Evolutionary conservation across 139 green algal genomes (phyloP), one percentile per base, ranked within the genome.

Genomic region (Auxenochlorella pyrenoidosa): DNA sequence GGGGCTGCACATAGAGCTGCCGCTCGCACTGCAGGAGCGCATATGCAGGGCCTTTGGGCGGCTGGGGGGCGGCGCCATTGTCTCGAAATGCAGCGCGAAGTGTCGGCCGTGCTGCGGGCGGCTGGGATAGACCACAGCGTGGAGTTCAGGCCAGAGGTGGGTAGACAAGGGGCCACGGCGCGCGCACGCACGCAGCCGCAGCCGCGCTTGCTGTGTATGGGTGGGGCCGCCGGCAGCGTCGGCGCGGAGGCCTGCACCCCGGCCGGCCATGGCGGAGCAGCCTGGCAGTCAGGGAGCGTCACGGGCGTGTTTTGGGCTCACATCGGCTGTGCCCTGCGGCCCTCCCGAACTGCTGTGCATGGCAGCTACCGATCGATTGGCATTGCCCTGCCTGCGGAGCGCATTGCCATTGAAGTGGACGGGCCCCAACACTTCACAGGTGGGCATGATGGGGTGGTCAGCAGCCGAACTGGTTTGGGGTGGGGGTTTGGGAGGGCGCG

Each of bases 331-430:
- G n/a, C n/a, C n/a, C n/a, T n/a, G n/a, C n/a, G n/a, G n/a, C n/a
- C n/a, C n/a, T n/a, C n/a, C n/a, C n/a, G n/a, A n/a, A n/a, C 32
- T 28, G 13, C 18, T 6, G 12, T 75, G 68, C n/a, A 75, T 32
- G 68, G 68, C 68, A 22, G 32, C 30, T 10, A 43, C 68, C 68
- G 36, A 4, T 75, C 68, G 0, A 2, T 93, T 32, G 90, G 92
- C 78, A 90, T 93, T 75, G 82, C 86, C 0, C 82, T 93, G 30
- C 54, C 88, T 21, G 51, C 83, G 6, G 85, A 83, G 34, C 60
- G 54, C 15, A 83, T 93, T 24, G 89, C 89, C 1, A 79, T 93
- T 30, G 90, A 93, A 63, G 86, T 93, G n/a, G 90, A 93, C 63
- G 90, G 90, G 26, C 89, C 88, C 15, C 85, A 77, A 68, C 90